Percentiles rank a stretch among this genome's conserved stretches.
Conservation (phyloP, 1,284 basidiomycete species). For the Cystobasidium slooffiae region DNA sequence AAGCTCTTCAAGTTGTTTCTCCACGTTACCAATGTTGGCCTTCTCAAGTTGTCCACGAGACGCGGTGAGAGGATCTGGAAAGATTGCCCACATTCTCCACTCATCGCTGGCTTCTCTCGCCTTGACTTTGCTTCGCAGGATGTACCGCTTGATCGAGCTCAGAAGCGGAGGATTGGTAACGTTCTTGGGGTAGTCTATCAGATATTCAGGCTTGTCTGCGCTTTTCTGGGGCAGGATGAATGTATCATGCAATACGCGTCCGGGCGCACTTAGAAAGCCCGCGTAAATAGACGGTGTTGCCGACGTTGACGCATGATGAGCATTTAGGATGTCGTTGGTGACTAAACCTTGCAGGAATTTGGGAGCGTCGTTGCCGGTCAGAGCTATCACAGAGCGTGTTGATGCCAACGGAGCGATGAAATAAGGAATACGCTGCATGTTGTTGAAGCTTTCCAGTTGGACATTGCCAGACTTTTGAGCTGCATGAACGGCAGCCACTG, state of each 20-base stretch:
- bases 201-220: slow-evolving; percentile 63
- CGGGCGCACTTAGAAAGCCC: slow-evolving; percentile 88
- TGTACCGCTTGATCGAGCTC: slow-evolving; percentile 75
- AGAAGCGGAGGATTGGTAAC: slow-evolving; percentile 63
- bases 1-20: slow-evolving; percentile 11
- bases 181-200: slow-evolving; percentile 72
- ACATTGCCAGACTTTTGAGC: neutral
- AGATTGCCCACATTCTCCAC: slow-evolving; percentile 39
- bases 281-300: slow-evolving; percentile 67
- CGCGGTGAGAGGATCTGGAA: slow-evolving; percentile 26
- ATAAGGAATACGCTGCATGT: slow-evolving; percentile 30
- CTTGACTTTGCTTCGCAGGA: slow-evolving; percentile 86
- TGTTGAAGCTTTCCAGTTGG: neutral
- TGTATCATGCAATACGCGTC: slow-evolving; percentile 84
- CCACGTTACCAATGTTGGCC: neutral
- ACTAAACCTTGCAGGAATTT: slow-evolving; percentile 89
- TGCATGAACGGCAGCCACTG: neutral
- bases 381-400: slow-evolving; percentile 64
- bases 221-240: slow-evolving; percentile 65
- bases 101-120: slow-evolving; percentile 20
- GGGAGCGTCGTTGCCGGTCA: slow-evolving; percentile 79
- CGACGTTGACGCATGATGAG: slow-evolving; percentile 53
- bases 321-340: slow-evolving; percentile 62
- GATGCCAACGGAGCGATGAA: slow-evolving; percentile 41
- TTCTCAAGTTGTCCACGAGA: neutral